Evolutionary conservation across 495 filamentous ascomycete genomes (phyloP).

Genomic region (Bathelium albidoporum): DNA sequence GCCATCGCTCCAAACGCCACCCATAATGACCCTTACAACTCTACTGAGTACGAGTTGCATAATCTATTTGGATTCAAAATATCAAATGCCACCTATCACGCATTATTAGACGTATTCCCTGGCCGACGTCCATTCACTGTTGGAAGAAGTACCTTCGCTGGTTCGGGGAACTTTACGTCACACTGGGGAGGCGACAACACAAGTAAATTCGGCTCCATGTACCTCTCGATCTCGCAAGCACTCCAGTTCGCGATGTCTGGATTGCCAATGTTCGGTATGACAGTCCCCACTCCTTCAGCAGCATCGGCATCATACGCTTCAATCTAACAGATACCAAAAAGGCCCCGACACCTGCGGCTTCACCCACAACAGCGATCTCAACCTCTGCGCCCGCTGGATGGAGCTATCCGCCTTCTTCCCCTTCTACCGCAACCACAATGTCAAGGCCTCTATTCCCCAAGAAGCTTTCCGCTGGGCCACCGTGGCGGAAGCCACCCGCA

Average conservation of each 20-base stretch:
- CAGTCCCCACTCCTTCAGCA: too few species aligned
- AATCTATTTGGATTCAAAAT: conserved; percentile 52
- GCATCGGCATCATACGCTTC: too few species aligned
- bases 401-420: conserved; percentile 77
- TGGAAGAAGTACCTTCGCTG: conserved; percentile 71
- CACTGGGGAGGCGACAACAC: conserved; percentile 86
- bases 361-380: conserved; percentile 56
- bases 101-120: conserved; percentile 50
- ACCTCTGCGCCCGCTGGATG: conserved; percentile 83
- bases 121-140: conserved; percentile 76
- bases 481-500: conserved; percentile 54
- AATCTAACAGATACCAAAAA: too few species aligned
- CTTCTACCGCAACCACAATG: conserved; percentile 82
- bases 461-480: conserved; percentile 68
- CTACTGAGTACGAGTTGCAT: conserved; percentile 61
- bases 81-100: conserved; percentile 70
- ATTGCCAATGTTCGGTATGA: conserved; percentile 61
- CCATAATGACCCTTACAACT: conserved; percentile 59
- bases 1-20: conserved; percentile 71
- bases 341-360: conserved; percentile 84
- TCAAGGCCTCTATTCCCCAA: conserved; percentile 49
- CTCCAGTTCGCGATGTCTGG: conserved; percentile 71
- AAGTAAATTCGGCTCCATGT: conserved; percentile 47
- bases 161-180: conserved; percentile 67
- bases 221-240: conserved; percentile 71